A percentile compares a stretch with the other conserved stretches of the same genome.
phyloP scores from a whole-genome alignment of 2,329 filamentous ascomycete species.

The Scedosporium apiospermum region DNA sequence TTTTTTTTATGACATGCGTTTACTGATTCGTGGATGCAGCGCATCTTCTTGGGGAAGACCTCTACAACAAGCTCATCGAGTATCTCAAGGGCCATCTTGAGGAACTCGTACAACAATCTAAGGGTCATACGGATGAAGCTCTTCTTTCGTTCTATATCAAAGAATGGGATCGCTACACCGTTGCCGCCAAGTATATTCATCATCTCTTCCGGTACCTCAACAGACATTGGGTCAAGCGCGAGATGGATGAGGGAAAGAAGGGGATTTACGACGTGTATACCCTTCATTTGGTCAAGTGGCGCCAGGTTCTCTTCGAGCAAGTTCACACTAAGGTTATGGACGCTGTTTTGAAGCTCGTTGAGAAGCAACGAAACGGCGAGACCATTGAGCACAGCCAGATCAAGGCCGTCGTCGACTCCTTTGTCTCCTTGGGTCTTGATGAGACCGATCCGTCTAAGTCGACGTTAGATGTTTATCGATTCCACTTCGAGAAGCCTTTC shows the following conservation, averaged over 20 bases:
- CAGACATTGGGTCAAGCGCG: slow-evolving; percentile 96
- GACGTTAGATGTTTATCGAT: slow-evolving; percentile 88
- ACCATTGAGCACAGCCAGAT: slow-evolving; percentile 97
- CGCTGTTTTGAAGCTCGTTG: slow-evolving; percentile 86
- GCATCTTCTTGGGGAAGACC: slow-evolving; percentile 87
- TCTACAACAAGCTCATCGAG: slow-evolving; percentile 82
- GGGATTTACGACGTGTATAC: slow-evolving; percentile 98
- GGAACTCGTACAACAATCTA: slow-evolving; percentile 61
- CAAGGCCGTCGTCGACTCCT: slow-evolving; percentile 93
- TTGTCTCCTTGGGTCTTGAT: slow-evolving; percentile 88
- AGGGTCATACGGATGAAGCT: slow-evolving; percentile 78
- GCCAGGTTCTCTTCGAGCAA: slow-evolving; percentile 75
- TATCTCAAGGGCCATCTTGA: slow-evolving; percentile 74
- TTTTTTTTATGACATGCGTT: neutral
- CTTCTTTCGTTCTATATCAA: slow-evolving; percentile 88
- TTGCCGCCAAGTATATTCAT: slow-evolving; percentile 93
- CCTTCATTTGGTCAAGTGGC: slow-evolving; percentile 91
- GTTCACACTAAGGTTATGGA: slow-evolving; percentile 88
- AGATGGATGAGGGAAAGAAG: slow-evolving; percentile 98
- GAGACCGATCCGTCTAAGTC: slow-evolving; percentile 89
- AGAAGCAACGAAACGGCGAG: slow-evolving; percentile 95
- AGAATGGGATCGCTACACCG: slow-evolving; percentile 94
- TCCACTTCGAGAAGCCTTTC: slow-evolving; percentile 89
- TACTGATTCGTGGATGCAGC: slow-evolving; percentile 39
- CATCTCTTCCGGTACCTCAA: slow-evolving; percentile 95